Conservation (phyloP, 306 rosid species). For the Prunus davidiana region DNA sequence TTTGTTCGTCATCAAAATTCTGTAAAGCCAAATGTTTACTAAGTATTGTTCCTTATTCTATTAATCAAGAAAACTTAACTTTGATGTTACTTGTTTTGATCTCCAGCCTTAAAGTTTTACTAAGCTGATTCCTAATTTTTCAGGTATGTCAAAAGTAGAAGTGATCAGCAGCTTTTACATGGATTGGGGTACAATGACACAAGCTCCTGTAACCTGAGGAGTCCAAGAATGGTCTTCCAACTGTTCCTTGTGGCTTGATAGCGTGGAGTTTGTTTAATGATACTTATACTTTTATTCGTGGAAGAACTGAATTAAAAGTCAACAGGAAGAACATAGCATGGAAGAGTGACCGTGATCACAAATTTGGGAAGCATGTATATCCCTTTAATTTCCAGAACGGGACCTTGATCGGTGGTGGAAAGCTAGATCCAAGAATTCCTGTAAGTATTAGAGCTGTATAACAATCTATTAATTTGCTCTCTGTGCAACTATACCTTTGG, state of each 20-base stretch:
- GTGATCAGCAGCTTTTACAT: constrained; percentile 71
- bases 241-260: constrained; percentile 89
- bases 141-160: constrained; percentile 94
- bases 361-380: constrained; percentile 84
- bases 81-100: not conserved
- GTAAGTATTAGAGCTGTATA: constrained; percentile 51
- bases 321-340: constrained; percentile 89
- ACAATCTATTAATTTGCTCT: not conserved
- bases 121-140: constrained; percentile 18
- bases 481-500: constrained; percentile 4
- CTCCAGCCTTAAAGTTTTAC: constrained; percentile 12
- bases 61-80: not conserved
- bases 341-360: constrained; percentile 89
- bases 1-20: not conserved
- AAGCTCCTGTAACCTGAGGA: constrained; percentile 71
- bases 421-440: constrained; percentile 64
- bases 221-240: constrained; percentile 53
- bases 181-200: constrained; percentile 66
- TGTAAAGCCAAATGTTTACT: not conserved
- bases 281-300: constrained; percentile 62
- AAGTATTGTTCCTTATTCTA: not conserved
- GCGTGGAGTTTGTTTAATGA: constrained; percentile 98
- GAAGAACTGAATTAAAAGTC: constrained; percentile 62
- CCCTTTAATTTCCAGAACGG: constrained; percentile 96
- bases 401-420: constrained; percentile 81